A percentile compares a stretch with the other conserved stretches of the same genome.
phyloP scores from a whole-genome alignment of 306 rosid genomes.

The Rosa multiflora region DNA sequence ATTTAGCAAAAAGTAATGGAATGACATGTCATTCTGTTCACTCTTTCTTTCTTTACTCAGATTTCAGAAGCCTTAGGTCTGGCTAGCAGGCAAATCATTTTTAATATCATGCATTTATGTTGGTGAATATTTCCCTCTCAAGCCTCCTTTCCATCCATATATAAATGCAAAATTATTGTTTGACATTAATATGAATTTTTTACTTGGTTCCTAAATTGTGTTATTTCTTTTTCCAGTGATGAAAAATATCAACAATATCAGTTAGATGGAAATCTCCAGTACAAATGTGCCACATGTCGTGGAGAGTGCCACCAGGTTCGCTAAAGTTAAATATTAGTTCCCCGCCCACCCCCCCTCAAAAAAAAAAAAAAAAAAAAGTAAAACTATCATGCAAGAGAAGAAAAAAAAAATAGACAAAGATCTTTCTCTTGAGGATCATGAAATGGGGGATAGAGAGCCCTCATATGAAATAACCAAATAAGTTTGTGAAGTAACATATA shows the following conservation, averaged over 20 bases:
- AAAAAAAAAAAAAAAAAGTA: too few species aligned
- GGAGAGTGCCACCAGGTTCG: constrained; percentile 96
- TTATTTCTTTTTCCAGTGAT: constrained; percentile 60
- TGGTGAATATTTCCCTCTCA: background rate
- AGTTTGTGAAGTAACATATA: too few species aligned
- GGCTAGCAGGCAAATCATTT: background rate
- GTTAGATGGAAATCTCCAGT: constrained; percentile 90
- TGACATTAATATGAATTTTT: constrained; percentile 11
- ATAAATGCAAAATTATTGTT: background rate
- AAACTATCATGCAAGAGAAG: too few species aligned
- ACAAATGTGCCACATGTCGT: constrained; percentile 93
- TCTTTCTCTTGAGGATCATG: too few species aligned
- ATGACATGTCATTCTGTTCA: background rate
- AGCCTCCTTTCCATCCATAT: background rate
- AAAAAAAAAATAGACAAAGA: too few species aligned
- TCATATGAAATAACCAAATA: too few species aligned
- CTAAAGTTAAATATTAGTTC: background rate
- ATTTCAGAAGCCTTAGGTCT: background rate
- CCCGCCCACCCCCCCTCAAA: too few species aligned
- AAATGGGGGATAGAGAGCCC: too few species aligned
- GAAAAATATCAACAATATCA: constrained; percentile 89
- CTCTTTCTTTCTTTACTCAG: background rate
- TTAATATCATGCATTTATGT: background rate
- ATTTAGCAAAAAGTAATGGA: background rate
- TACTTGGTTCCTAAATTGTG: constrained; percentile 24